Conservation (phyloP, 176 grass and related monocot genomes). For the Calamus simplicifolius region DNA sequence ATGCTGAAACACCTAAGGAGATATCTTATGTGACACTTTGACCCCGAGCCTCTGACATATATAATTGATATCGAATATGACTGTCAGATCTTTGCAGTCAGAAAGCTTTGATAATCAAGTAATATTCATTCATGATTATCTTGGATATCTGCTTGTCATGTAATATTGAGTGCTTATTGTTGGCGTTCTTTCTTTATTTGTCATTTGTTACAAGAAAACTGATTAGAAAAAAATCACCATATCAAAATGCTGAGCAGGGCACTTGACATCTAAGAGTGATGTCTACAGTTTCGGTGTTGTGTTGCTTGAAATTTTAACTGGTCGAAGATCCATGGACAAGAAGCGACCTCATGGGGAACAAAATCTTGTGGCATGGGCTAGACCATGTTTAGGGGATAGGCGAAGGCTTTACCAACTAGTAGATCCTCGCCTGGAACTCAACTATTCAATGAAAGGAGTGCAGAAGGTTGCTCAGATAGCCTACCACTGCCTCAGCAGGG, state of each 20-base stretch:
- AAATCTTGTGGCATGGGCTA: conserved; percentile 76
- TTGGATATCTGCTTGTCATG: no score
- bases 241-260: conserved; percentile 38
- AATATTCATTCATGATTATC: no score
- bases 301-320: conserved; percentile 76
- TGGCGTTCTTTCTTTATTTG: neutral
- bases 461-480: conserved; percentile 82
- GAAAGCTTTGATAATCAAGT: no score
- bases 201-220: neutral
- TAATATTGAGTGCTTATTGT: no score
- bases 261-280: conserved; percentile 88
- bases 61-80: no score
- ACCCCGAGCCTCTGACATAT: no score
- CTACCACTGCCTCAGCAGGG: conserved; percentile 61
- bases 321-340: conserved; percentile 86
- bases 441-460: conserved; percentile 70
- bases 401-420: conserved; percentile 74
- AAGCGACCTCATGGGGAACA: conserved; percentile 69
- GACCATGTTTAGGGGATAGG: conserved; percentile 58
- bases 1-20: no score
- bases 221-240: conserved; percentile 10
- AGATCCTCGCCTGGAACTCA: conserved; percentile 84
- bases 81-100: no score
- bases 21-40: no score
- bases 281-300: conserved; percentile 90